Base-by-base conservation (phyloP, 768 basidiomycete genomes). In the Hypholoma fasciculare region DNA sequence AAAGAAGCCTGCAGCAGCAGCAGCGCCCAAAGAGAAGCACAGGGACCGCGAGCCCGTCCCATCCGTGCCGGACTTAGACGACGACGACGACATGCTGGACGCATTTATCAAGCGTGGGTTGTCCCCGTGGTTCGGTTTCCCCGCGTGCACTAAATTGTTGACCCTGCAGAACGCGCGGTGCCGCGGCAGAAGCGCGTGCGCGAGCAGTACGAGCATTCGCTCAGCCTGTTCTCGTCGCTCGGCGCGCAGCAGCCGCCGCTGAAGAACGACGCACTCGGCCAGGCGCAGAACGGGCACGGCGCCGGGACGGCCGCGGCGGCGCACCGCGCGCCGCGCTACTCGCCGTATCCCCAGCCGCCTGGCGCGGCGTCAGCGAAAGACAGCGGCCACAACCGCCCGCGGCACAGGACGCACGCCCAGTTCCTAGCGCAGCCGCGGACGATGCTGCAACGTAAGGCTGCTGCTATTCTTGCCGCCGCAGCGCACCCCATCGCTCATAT, bases 401-500 rank as follows among this genome's bases (percentile, higher is more conserved):
- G 59, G 47, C 14, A 58, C 56, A 60, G 56, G 61, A 55, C 53
- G 52, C 60, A 61, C n/a, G 47, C 51, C 11, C 52, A 46, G 30
- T 38, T 51, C 52, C 16, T 52, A 39, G 60, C 53, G n/a, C 74
- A 75, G 16, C 75, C 76, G 44, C 74, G 82, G 53, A 81, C 80
- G 16, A 84, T 90, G 80, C 68, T 92, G 40, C 82, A 92, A 67
- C 87, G 90, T 92, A 73, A 61, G 86, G 65, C 17, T 39, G 17
- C 17, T 42, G 17, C 26, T 42, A 26, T 53, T n/a, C 46, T 46
- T 46, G 30, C 50, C 39, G 54, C 34, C 16, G 38, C 23, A 30
- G 16, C 4, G 23, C 23, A 23, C 23, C 23, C 23, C 23, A 23
- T 23, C 20, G 44, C 52, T 55, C 23, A 50, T 56, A 26, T 23